Percentiles rank a stretch among this genome's conserved stretches.
Evolutionary conservation across 2,329 filamentous ascomycete genomes (phyloP).

Genomic region (Penicillium digitatum): DNA sequence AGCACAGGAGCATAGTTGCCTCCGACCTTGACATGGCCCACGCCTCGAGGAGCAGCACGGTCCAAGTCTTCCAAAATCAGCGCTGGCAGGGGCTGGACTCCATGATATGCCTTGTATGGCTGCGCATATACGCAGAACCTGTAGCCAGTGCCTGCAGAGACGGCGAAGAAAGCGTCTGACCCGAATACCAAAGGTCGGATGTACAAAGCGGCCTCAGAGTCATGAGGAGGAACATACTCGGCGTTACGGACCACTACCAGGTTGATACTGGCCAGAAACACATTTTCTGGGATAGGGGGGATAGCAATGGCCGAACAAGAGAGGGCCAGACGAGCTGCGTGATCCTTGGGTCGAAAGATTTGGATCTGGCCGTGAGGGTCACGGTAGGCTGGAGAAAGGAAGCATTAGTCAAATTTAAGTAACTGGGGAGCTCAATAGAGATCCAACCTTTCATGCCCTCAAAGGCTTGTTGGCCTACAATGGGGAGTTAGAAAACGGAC

Average conservation of each 20-base stretch:
- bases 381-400: slow-evolving; percentile 14
- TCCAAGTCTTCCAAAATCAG: slow-evolving; percentile 37
- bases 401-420: not conserved
- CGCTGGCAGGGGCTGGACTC: slow-evolving; percentile 14
- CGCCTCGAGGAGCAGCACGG: slow-evolving; percentile 34
- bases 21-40: slow-evolving; percentile 34
- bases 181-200: slow-evolving; percentile 36
- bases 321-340: slow-evolving; percentile 29
- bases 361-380: slow-evolving; percentile 24
- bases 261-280: slow-evolving; percentile 24
- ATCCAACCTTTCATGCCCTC: slow-evolving; percentile 1
- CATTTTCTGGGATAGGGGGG: slow-evolving; percentile 27
- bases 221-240: slow-evolving; percentile 10
- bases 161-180: slow-evolving; percentile 22
- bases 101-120: not conserved
- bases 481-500: not conserved
- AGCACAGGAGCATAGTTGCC: slow-evolving; percentile 40
- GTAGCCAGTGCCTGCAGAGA: slow-evolving; percentile 25
- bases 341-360: slow-evolving; percentile 31
- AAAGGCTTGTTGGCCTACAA: not conserved
- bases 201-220: slow-evolving; percentile 31
- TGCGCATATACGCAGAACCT: slow-evolving; percentile 33
- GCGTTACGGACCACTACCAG: not conserved
- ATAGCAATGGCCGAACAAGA: slow-evolving; percentile 31
- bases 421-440: too few relatives aligned